A percentile compares a stretch with the other conserved stretches of the same genome.
phyloP scores from a whole-genome alignment of 1,284 basidiomycete species.

The Rhodotorula sp. region DNA sequence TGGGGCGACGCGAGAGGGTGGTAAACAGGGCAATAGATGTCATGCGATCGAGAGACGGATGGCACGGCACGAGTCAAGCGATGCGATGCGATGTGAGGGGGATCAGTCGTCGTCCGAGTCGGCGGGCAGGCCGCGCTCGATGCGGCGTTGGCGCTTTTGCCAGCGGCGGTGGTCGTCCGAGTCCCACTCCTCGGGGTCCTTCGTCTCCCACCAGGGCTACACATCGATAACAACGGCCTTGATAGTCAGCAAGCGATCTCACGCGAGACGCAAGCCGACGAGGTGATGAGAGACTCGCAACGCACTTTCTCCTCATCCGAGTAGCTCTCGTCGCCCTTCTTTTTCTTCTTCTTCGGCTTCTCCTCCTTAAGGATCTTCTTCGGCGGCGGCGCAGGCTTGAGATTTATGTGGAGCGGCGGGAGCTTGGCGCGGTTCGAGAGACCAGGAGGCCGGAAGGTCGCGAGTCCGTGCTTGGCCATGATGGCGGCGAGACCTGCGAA shows the following conservation, averaged over 20 bases:
- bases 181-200: conserved; percentile 34
- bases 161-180: conserved; percentile 22
- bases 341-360: conserved; percentile 33
- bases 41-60: too few species aligned
- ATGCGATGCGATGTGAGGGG: neutral
- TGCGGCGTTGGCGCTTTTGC: conserved; percentile 14
- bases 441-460: conserved; percentile 18
- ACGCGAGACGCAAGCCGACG: too few species aligned
- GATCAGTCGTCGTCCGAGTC: conserved; percentile 14
- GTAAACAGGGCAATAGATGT: too few species aligned
- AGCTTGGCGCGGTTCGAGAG: conserved; percentile 16
- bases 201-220: conserved; percentile 36
- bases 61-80: neutral
- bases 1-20: too few species aligned
- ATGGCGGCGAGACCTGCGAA: conserved; percentile 31
- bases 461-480: conserved; percentile 15
- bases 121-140: conserved; percentile 22
- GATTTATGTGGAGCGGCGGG: conserved; percentile 32
- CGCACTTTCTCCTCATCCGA: conserved; percentile 39
- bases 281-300: too few species aligned
- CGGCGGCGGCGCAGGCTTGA: conserved; percentile 31
- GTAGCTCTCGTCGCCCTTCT: conserved; percentile 35
- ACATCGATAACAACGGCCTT: neutral
- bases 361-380: conserved; percentile 22
- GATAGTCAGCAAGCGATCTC: neutral